Evolutionary conservation across 371 early-diverging fungal genomes (phyloP), one percentile per base, ranked within the genome.

Genomic region (Mortierella sp.): DNA sequence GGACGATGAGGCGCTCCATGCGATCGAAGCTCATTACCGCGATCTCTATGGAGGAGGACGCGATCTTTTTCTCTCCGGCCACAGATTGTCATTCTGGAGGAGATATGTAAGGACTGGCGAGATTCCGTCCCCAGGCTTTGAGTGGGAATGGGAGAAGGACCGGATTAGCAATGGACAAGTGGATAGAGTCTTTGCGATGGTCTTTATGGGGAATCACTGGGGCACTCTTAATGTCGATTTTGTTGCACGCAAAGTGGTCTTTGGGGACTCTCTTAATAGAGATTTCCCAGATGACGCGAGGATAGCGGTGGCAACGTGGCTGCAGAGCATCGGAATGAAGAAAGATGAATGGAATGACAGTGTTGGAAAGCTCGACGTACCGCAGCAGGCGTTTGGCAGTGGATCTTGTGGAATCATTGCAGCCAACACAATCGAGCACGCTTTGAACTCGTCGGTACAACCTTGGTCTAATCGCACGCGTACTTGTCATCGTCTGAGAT

Each of bases 331-430:
- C 6, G 32, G 28, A 3, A 27, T 28, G 32, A 19, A 51, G 17
- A 4, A 12, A 3, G 28, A 3, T n/a, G 4, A 11, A 19, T 51
- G 51, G 51, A 7, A 32, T n/a, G 3, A 6, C 28, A 6, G 7
- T 21, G 34, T 39, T n/a, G 19, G 23, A 15, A 6, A 39, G 17
- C 39, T 53, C 24, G 32, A 34, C 21, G 53, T 53, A 14, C 53
- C 53, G n/a, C 39, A 23, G 19, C 53, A 53, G 39, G 32, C 39
- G 31, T 2, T 23, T 3, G 34, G 15, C 34, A 53, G 53, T 23
- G 53, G 53, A 3, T 53, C 53, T 3, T 53, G 53, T 21, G 53
- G 32, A 19, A 19, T 53, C 21, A 39, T 31, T 39, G 39, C 39
- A 6, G 14, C 32, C 53, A 53, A 34, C 15, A 39, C 53, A 23